These are phyloP conservation scores for Sphagnum fallax DNA, from an alignment of 228 moss, liverwort and hornwort genomes.

Conservation along the genomic window DNA sequence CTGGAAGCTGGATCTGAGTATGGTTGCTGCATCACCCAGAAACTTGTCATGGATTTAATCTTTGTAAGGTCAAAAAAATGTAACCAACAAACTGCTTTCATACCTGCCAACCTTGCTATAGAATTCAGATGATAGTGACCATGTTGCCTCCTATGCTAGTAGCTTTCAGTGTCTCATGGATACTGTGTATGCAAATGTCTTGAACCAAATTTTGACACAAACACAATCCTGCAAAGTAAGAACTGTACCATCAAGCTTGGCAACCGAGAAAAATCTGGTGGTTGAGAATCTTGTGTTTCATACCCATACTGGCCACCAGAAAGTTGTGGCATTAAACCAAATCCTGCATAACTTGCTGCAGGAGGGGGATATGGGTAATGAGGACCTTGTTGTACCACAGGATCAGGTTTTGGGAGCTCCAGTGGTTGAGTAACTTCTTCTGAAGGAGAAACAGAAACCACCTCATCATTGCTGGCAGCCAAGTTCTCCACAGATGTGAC, in stretches of 20 bases:
- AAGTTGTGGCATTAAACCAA: slow-evolving; percentile 81
- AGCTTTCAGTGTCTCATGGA: no score
- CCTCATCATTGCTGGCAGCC: slow-evolving; percentile 31
- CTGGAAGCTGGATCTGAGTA: slow-evolving; percentile 75
- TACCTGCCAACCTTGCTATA: no score
- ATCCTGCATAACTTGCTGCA: slow-evolving; percentile 71
- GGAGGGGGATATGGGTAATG: slow-evolving; percentile 62
- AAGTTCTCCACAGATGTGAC: slow-evolving; percentile 37
- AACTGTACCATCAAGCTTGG: slow-evolving; percentile 73
- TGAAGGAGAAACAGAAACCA: slow-evolving; percentile 17
- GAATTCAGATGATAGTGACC: no score
- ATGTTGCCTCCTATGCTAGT: no score
- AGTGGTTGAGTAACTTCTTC: slow-evolving; percentile 24
- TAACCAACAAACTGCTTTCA: no score
- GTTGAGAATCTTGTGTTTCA: slow-evolving; percentile 58
- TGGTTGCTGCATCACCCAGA: slow-evolving; percentile 23
- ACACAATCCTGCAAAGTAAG: no score
- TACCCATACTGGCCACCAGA: slow-evolving; percentile 71
- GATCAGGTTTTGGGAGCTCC: slow-evolving; percentile 60
- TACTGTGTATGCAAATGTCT: no score
- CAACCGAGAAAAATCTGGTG: slow-evolving; percentile 62
- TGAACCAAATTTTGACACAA: no score
- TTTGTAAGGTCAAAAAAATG: no score
- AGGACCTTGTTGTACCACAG: slow-evolving; percentile 55
- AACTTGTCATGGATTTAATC: not conserved